These are phyloP conservation scores for Priceomyces carsonii DNA, from an alignment of 805 yeast species.

Conservation along the genomic window DNA sequence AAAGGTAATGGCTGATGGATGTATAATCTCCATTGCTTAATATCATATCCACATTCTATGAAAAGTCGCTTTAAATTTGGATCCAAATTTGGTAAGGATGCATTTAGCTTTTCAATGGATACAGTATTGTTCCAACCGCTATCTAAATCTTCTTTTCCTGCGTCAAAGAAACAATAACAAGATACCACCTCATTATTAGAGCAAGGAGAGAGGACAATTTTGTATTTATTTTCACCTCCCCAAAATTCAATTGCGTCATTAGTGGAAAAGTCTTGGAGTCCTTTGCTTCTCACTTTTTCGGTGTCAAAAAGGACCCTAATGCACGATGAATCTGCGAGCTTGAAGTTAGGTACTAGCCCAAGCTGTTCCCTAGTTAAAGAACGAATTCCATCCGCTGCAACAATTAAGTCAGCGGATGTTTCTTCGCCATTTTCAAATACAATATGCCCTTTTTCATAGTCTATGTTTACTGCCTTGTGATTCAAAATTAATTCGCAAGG, in stretches of 20 bases:
- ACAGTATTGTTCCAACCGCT: constrained; percentile 24
- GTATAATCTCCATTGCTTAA: constrained; percentile 26
- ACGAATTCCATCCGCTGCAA: constrained; percentile 26
- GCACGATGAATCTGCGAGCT: constrained; percentile 20
- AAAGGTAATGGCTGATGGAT: constrained; percentile 22
- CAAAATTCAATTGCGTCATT: constrained; percentile 26
- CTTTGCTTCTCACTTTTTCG: constrained; percentile 14
- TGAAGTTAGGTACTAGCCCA: constrained; percentile 17
- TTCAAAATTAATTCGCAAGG: constrained; percentile 20
- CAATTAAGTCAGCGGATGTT: constrained; percentile 17
- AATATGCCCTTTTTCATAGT: constrained; percentile 19
- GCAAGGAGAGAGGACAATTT: constrained; percentile 25
- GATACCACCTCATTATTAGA: constrained; percentile 20
- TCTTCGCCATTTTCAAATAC: constrained; percentile 19
- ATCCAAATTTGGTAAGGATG: constrained; percentile 18
- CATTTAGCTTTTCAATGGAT: constrained; percentile 16
- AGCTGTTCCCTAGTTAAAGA: constrained; percentile 18
- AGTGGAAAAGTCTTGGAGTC: constrained; percentile 19
- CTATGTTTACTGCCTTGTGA: constrained; percentile 9
- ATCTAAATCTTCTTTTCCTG: constrained; percentile 14
- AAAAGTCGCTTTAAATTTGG: constrained; percentile 18
- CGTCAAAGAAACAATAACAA: constrained; percentile 25
- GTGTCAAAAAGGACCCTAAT: constrained; percentile 23
- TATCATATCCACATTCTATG: constrained; percentile 21
- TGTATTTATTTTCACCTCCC: constrained; percentile 21